Evolutionary conservation across 1,139 yeast species (phyloP).

Genomic region (Geotrichum citri-aurantii): DNA sequence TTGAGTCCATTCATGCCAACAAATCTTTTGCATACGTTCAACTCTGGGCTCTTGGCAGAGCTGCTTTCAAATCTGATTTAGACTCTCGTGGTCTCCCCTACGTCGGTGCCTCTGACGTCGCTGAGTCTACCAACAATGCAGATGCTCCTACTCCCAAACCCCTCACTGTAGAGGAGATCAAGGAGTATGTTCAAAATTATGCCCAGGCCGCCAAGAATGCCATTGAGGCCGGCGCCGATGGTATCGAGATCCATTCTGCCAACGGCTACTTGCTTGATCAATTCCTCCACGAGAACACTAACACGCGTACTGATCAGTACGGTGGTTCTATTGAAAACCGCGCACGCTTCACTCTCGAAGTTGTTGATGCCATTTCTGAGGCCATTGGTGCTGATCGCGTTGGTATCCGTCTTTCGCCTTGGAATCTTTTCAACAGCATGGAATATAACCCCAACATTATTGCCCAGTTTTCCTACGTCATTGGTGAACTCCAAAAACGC

Average conservation of each 20-base stretch:
- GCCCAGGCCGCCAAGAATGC: slow-evolving; percentile 46
- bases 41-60: slow-evolving; percentile 58
- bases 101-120: slow-evolving; percentile 20
- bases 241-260: slow-evolving; percentile 62
- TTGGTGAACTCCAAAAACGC: slow-evolving; percentile 30
- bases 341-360: slow-evolving; percentile 51
- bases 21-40: slow-evolving; percentile 49
- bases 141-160: slow-evolving; percentile 32
- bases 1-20: slow-evolving; percentile 48
- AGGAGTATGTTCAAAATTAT: slow-evolving; percentile 37
- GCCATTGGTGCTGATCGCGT: slow-evolving; percentile 48
- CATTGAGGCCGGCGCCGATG: slow-evolving; percentile 60
- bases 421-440: slow-evolving; percentile 35
- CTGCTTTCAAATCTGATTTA: slow-evolving; percentile 42
- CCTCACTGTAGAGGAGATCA: slow-evolving; percentile 43
- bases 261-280: slow-evolving; percentile 64
- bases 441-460: slow-evolving; percentile 2
- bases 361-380: slow-evolving; percentile 45
- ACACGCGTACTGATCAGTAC: slow-evolving; percentile 59
- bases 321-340: slow-evolving; percentile 67
- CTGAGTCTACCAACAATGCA: slow-evolving; percentile 12
- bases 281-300: slow-evolving; percentile 47
- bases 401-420: slow-evolving; percentile 60
- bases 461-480: slow-evolving; percentile 29
- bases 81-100: slow-evolving; percentile 32